Conservation (phyloP, 495 filamentous ascomycete species). For the Annulohypoxylon nitens region DNA sequence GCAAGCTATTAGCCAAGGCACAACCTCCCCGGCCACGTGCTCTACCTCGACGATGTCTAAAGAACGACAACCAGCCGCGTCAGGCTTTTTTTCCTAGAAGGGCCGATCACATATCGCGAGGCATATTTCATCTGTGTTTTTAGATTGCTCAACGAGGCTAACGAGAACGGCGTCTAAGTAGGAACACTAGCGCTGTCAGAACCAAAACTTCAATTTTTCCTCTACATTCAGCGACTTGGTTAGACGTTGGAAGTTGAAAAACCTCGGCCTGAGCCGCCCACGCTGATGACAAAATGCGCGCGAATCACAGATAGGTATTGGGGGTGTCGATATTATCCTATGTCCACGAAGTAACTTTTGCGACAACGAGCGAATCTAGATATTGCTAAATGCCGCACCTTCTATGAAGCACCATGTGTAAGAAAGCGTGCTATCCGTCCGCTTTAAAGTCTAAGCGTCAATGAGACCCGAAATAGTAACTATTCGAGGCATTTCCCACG, state of each 20-base stretch:
- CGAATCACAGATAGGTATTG: neutral
- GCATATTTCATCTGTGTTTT: neutral
- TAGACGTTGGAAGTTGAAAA: neutral
- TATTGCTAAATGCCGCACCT: neutral
- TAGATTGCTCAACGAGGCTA: neutral
- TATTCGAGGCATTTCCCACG: neutral
- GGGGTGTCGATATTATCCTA: neutral
- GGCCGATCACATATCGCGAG: neutral
- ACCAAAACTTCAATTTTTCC: neutral
- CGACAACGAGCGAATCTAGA: neutral
- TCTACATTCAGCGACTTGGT: neutral
- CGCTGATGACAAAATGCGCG: neutral
- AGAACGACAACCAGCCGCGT: slow-evolving; percentile 1
- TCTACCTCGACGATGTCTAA: neutral
- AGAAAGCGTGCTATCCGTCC: neutral
- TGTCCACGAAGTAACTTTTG: neutral
- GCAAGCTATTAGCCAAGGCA: neutral
- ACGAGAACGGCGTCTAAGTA: neutral
- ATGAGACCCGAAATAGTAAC: neutral
- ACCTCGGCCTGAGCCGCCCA: slow-evolving; percentile 1
- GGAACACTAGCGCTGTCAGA: neutral
- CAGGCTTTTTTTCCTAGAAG: slow-evolving; percentile 3
- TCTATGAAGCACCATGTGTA: neutral
- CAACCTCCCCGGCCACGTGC: neutral
- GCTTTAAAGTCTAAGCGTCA: neutral